Evolutionary conservation across 2,329 filamentous ascomycete genomes (phyloP).

Genomic region (Pseudofabraea citricarpa): DNA sequence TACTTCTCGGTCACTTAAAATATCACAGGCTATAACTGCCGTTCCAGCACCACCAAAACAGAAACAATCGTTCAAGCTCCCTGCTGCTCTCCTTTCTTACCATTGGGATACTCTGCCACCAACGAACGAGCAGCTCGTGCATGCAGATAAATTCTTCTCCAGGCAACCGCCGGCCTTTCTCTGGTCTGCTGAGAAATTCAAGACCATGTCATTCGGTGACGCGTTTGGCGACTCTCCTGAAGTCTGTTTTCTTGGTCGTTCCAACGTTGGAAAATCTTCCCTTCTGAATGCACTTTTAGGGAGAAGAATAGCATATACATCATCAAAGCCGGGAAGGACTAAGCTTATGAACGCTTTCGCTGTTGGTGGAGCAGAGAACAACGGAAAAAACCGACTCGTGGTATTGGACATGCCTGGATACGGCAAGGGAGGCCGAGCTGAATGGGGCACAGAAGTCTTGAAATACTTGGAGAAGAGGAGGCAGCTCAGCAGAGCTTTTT

Average conservation of each 20-base stretch:
- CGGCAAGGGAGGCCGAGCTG: slow-evolving; percentile 53
- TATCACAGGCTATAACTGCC: too few species aligned
- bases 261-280: slow-evolving; percentile 66
- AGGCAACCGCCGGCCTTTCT: slow-evolving; percentile 47
- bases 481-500: slow-evolving; percentile 54
- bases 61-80: slow-evolving; percentile 1
- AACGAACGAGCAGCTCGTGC: slow-evolving; percentile 34
- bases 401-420: slow-evolving; percentile 71
- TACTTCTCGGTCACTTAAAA: not conserved
- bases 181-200: slow-evolving; percentile 57
- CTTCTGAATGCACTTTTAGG: slow-evolving; percentile 60
- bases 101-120: slow-evolving; percentile 48
- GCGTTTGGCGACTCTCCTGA: slow-evolving; percentile 33
- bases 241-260: slow-evolving; percentile 57
- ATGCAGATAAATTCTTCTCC: slow-evolving; percentile 40
- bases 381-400: slow-evolving; percentile 35
- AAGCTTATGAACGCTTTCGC: slow-evolving; percentile 63
- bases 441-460: slow-evolving; percentile 64
- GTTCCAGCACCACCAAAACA: not conserved
- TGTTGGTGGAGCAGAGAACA: slow-evolving; percentile 37
- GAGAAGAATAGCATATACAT: slow-evolving; percentile 47
- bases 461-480: slow-evolving; percentile 60
- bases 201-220: slow-evolving; percentile 45
- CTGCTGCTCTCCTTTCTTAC: slow-evolving; percentile 29
- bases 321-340: slow-evolving; percentile 56